Percentiles rank a stretch among this genome's conserved stretches.
Conservation (phyloP, 805 yeast genomes). For the Gaillardinia entomophila region DNA sequence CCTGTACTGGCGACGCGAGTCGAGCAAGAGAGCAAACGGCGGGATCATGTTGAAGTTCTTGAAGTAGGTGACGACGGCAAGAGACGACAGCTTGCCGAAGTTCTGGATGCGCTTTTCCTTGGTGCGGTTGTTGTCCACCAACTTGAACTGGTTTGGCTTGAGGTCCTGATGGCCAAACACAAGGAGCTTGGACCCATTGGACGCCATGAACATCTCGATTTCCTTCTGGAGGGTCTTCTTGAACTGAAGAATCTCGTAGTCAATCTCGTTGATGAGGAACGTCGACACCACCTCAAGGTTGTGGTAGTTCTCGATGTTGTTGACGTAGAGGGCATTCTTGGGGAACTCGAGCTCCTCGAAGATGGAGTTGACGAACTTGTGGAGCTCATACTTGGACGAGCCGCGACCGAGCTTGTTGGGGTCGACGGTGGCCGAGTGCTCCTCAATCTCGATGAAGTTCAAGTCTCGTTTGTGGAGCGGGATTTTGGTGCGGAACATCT, state of each 20-base stretch:
- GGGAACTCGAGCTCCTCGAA: constrained; percentile 18
- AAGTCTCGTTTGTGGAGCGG: constrained; percentile 31
- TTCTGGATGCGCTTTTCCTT: background rate
- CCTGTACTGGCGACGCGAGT: constrained; percentile 15
- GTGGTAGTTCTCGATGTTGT: constrained; percentile 24
- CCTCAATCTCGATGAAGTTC: constrained; percentile 22
- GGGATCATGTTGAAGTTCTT: constrained; percentile 31
- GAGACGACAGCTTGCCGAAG: background rate
- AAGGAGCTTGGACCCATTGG: constrained; percentile 12
- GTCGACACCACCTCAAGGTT: constrained; percentile 8
- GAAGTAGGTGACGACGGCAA: constrained; percentile 19
- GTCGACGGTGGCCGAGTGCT: constrained; percentile 12
- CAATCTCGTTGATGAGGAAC: constrained; percentile 9
- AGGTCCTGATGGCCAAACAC: constrained; percentile 19
- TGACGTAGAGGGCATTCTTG: constrained; percentile 19
- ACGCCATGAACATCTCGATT: constrained; percentile 19
- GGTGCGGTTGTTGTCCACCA: constrained; percentile 2
- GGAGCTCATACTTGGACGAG: constrained; percentile 2
- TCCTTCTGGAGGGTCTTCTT: constrained; percentile 25
- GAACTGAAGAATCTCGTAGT: constrained; percentile 22
- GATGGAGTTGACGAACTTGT: constrained; percentile 10
- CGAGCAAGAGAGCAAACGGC: constrained; percentile 22
- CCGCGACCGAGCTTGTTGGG: constrained; percentile 7
- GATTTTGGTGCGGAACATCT: constrained; percentile 20
- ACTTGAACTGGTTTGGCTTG: constrained; percentile 25